Evolutionary conservation across 2,329 filamentous ascomycete species (phyloP).

Genomic region (Ciborinia camelliae): DNA sequence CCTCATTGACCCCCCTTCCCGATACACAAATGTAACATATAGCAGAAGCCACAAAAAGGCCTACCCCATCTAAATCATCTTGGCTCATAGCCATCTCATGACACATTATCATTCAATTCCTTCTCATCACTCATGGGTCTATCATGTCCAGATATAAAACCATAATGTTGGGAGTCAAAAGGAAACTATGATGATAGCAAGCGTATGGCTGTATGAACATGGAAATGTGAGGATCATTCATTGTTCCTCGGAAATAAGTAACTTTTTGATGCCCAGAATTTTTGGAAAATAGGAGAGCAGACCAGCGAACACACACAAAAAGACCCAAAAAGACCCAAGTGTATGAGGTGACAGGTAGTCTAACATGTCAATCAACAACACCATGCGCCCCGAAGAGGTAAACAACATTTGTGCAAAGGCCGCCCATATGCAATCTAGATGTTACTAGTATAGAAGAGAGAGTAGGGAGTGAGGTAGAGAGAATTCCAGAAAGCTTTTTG

Average conservation of each 20-base stretch:
- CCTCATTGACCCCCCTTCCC: background rate
- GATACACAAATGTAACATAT: background rate
- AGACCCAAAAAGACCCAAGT: slow-evolving; percentile 6
- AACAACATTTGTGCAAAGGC: slow-evolving; percentile 28
- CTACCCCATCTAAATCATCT: background rate
- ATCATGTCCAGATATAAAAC: background rate
- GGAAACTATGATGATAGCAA: background rate
- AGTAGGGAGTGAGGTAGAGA: slow-evolving; percentile 1
- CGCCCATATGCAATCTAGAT: slow-evolving; percentile 33
- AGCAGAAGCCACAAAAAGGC: background rate
- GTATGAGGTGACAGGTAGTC: slow-evolving; percentile 11
- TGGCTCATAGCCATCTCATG: background rate
- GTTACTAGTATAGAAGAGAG: slow-evolving; percentile 19
- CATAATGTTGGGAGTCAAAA: background rate
- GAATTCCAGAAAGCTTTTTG: slow-evolving; percentile 4
- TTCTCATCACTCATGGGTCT: background rate
- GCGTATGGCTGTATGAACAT: background rate
- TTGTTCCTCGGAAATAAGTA: slow-evolving; percentile 13
- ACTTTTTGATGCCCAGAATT: slow-evolving; percentile 17
- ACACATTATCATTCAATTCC: background rate
- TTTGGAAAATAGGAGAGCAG: slow-evolving; percentile 2
- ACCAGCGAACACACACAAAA: background rate
- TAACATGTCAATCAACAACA: slow-evolving; percentile 10
- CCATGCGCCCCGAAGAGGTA: slow-evolving; percentile 11
- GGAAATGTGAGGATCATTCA: background rate